Percentiles rank a stretch among this genome's conserved stretches.
These are phyloP conservation scores for Cymodocea nodosa DNA, from an alignment of 116 monocot species.

Conservation along the genomic window DNA sequence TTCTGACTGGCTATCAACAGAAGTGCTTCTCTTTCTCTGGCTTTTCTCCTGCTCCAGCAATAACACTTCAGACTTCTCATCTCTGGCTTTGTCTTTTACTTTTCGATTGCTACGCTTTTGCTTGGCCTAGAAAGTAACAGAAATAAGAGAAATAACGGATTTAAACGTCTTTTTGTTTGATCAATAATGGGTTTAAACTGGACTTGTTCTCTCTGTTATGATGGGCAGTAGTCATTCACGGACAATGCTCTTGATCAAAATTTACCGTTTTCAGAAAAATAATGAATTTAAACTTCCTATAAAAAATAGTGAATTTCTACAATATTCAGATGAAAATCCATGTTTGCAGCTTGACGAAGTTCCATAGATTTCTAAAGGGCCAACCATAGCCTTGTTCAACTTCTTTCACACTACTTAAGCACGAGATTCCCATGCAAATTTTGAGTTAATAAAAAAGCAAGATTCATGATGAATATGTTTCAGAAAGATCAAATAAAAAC, in stretches of 20 bases:
- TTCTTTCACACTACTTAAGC: too few species aligned
- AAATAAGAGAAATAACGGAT: neutral
- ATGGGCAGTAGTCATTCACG: too few species aligned
- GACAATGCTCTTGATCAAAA: neutral
- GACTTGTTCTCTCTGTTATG: too few species aligned
- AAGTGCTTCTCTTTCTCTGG: slow-evolving; percentile 14
- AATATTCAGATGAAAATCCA: neutral
- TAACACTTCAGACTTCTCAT: slow-evolving; percentile 41
- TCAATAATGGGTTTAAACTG: too few species aligned
- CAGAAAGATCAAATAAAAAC: neutral
- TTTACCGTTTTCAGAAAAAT: neutral
- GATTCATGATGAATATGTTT: too few species aligned
- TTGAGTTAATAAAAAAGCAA: too few species aligned
- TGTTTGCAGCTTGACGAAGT: neutral
- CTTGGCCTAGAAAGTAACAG: slow-evolving; percentile 42
- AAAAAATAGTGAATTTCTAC: neutral
- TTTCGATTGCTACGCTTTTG: slow-evolving; percentile 72
- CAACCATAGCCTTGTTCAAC: too few species aligned
- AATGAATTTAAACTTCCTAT: neutral
- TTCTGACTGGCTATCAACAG: slow-evolving; percentile 21
- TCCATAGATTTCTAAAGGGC: too few species aligned
- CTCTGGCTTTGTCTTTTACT: slow-evolving; percentile 57
- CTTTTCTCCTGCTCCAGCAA: slow-evolving; percentile 12
- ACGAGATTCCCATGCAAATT: too few species aligned
- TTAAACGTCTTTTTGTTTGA: neutral